Conservation (phyloP, 345 rosid genomes). For the Sonneratia caseolaris region DNA sequence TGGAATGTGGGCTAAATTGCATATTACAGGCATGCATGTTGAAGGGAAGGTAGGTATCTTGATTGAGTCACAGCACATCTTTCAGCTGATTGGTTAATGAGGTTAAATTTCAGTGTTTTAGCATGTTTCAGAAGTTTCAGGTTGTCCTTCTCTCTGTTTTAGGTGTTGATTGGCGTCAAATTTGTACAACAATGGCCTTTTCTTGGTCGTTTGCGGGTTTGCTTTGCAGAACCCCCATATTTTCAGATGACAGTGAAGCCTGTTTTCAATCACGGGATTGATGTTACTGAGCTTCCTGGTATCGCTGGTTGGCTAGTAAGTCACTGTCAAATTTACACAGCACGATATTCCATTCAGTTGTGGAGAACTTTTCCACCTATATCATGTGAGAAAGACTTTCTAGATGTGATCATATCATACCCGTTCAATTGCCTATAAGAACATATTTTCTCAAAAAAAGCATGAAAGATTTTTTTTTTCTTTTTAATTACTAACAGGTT, state of each 20-base stretch:
- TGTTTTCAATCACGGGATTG: conserved; percentile 57
- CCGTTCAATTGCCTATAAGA: not conserved
- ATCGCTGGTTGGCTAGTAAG: conserved; percentile 99
- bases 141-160: conserved; percentile 10
- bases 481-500: not conserved
- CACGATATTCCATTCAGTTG: not conserved
- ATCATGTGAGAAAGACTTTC: not conserved
- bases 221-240: conserved; percentile 95
- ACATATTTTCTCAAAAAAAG: too few relatives aligned
- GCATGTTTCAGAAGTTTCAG: not conserved
- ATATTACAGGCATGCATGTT: conserved; percentile 93
- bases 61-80: not conserved
- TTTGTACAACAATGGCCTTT: conserved; percentile 85
- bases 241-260: conserved; percentile 94
- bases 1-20: conserved; percentile 89
- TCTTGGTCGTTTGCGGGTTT: conserved; percentile 71
- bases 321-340: not conserved
- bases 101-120: not conserved
- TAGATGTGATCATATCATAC: not conserved
- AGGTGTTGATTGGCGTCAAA: conserved; percentile 89
- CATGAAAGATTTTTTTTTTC: too few relatives aligned
- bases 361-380: not conserved
- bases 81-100: not conserved
- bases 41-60: conserved; percentile 75
- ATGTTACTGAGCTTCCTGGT: conserved; percentile 84